Conservation (phyloP, 2,329 filamentous ascomycete genomes). For the Trichophaea hybrida region DNA sequence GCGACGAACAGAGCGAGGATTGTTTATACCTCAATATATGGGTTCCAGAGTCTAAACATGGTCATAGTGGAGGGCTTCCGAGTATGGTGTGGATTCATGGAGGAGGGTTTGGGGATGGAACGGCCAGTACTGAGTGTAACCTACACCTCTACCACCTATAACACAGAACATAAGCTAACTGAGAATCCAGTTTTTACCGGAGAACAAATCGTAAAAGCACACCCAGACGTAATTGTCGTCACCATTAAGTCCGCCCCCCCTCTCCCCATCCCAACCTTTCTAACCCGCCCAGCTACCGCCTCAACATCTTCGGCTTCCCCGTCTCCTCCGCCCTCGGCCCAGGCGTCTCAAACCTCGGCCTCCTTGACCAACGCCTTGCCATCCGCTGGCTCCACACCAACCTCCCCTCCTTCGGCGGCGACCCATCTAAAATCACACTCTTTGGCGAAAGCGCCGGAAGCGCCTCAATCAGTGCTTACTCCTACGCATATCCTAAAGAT, state of each 20-base stretch:
- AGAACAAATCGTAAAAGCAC: background rate
- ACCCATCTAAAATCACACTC: conserved; percentile 24
- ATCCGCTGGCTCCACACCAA: conserved; percentile 26
- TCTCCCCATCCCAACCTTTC: background rate
- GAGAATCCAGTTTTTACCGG: conserved; percentile 28
- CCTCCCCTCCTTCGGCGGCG: conserved; percentile 23
- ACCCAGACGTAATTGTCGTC: conserved; percentile 27
- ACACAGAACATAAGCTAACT: background rate
- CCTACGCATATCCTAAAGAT: conserved; percentile 28
- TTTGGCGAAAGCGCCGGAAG: conserved; percentile 26
- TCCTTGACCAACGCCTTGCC: conserved; percentile 24
- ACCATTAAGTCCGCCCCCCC: conserved; percentile 23
- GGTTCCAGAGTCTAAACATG: too few relatives aligned
- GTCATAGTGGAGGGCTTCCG: conserved; percentile 22
- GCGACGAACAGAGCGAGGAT: background rate
- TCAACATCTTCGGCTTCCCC: conserved; percentile 6
- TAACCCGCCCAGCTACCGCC: conserved; percentile 5
- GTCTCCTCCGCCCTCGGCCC: background rate
- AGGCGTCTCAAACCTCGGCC: conserved; percentile 18
- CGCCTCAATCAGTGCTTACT: conserved; percentile 20
- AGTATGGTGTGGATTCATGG: conserved; percentile 21
- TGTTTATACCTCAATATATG: conserved; percentile 5
- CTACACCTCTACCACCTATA: background rate
- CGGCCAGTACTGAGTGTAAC: conserved; percentile 23
- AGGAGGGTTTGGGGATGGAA: conserved; percentile 7